Evolutionary conservation across 371 early-diverging fungal genomes (phyloP).

Genomic region (Lichtheimia ornata): DNA sequence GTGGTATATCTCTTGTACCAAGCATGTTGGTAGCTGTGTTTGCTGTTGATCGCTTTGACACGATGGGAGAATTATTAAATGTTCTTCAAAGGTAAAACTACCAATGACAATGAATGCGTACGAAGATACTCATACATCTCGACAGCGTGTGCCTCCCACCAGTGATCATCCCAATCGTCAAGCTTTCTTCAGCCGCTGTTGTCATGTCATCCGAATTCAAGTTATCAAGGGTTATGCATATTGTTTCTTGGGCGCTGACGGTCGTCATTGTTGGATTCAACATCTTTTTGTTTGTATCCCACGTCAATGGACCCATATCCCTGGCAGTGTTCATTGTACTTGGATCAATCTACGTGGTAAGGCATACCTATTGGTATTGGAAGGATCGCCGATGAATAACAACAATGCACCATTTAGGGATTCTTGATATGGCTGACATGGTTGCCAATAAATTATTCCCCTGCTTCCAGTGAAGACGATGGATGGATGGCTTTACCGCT

Average conservation of each 20-base stretch:
- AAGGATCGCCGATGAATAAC: background rate
- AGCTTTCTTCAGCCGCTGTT: conserved; percentile 51
- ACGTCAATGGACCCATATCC: conserved; percentile 19
- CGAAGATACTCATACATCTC: background rate
- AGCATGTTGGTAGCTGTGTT: conserved; percentile 66
- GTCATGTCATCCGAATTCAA: conserved; percentile 54
- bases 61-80: conserved; percentile 70
- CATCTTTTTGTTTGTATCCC: conserved; percentile 49
- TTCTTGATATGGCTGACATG: conserved; percentile 25
- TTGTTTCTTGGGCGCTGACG: conserved; percentile 42
- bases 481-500: conserved; percentile 19
- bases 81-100: conserved; percentile 36
- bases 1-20: conserved; percentile 69
- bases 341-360: conserved; percentile 23
- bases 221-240: conserved; percentile 27
- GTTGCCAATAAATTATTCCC: conserved; percentile 17
- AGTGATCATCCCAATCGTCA: conserved; percentile 72
- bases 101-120: too few relatives aligned
- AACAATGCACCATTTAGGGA: background rate
- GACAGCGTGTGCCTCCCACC: conserved; percentile 68
- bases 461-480: conserved; percentile 7
- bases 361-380: background rate
- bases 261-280: conserved; percentile 58
- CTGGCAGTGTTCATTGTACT: conserved; percentile 10
- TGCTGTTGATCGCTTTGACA: conserved; percentile 64